A percentile compares a stretch with the other conserved stretches of the same genome.
Evolutionary conservation across 768 basidiomycete genomes (phyloP).

Genomic region (Kwoniella botswanensis): DNA sequence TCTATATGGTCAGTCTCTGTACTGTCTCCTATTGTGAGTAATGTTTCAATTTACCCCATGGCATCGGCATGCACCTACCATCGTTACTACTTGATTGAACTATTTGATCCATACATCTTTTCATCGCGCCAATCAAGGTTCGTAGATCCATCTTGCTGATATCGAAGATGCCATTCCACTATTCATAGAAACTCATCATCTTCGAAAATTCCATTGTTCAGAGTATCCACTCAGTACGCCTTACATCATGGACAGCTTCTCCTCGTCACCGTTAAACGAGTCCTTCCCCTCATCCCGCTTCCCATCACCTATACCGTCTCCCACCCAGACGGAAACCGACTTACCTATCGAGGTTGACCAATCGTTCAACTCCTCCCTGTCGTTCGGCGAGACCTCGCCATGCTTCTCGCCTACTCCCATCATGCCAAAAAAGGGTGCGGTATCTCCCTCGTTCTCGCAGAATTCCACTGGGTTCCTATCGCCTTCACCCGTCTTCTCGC

Average conservation of each 20-base stretch:
- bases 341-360: slow-evolving; percentile 53
- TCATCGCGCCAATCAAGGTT: not conserved
- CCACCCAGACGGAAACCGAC: slow-evolving; percentile 48
- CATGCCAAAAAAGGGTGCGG: slow-evolving; percentile 6
- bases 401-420: slow-evolving; percentile 29
- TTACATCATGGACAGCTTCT: slow-evolving; percentile 36
- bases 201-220: too few species aligned
- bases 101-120: not conserved
- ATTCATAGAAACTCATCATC: not conserved
- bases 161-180: not conserved
- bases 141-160: not conserved
- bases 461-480: slow-evolving; percentile 30
- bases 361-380: slow-evolving; percentile 56
- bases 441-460: slow-evolving; percentile 18
- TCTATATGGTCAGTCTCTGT: slow-evolving; percentile 1
- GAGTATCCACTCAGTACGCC: not conserved
- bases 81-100: not conserved
- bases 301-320: slow-evolving; percentile 46
- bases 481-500: slow-evolving; percentile 32
- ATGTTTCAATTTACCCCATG: slow-evolving; percentile 1
- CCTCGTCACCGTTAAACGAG: slow-evolving; percentile 48
- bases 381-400: slow-evolving; percentile 31
- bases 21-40: slow-evolving; percentile 2
- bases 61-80: not conserved
- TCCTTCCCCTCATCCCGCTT: slow-evolving; percentile 45